Conservation (phyloP, 1,139 yeast genomes). For the Geotrichum restrictum region DNA sequence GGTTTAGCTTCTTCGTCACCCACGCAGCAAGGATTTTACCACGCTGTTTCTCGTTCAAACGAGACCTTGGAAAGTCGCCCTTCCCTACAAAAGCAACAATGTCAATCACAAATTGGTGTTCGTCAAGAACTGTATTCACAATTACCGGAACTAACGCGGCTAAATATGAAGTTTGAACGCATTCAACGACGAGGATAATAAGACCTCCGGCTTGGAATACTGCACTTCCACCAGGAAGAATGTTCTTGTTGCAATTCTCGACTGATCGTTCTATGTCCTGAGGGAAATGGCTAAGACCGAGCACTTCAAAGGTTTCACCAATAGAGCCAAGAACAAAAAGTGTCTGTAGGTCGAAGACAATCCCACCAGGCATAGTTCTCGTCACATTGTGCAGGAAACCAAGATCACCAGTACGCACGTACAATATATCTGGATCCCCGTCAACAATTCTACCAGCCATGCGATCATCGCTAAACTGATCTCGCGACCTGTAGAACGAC, state of each 20-base stretch:
- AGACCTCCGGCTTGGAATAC: slow-evolving; percentile 81
- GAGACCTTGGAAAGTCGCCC: slow-evolving; percentile 62
- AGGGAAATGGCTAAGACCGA: slow-evolving; percentile 91
- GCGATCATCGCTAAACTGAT: slow-evolving; percentile 45
- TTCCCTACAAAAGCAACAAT: slow-evolving; percentile 73
- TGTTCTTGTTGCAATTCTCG: slow-evolving; percentile 58
- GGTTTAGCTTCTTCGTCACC: slow-evolving; percentile 46
- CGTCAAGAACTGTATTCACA: slow-evolving; percentile 71
- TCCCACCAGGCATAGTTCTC: slow-evolving; percentile 40
- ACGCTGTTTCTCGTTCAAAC: slow-evolving; percentile 73
- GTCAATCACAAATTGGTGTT: slow-evolving; percentile 79
- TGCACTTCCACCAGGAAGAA: slow-evolving; percentile 55
- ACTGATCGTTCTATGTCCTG: slow-evolving; percentile 75
- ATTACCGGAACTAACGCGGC: slow-evolving; percentile 82
- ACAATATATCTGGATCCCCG: slow-evolving; percentile 46
- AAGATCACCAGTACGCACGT: slow-evolving; percentile 86
- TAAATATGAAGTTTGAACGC: slow-evolving; percentile 37
- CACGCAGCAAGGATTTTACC: slow-evolving; percentile 58
- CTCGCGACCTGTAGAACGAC: slow-evolving; percentile 55
- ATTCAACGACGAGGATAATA: slow-evolving; percentile 71
- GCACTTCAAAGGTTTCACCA: slow-evolving; percentile 82
- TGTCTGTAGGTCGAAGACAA: slow-evolving; percentile 59
- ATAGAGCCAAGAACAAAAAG: slow-evolving; percentile 81
- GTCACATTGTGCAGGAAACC: slow-evolving; percentile 82
- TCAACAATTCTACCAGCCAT: slow-evolving; percentile 55